phyloP scores from a whole-genome alignment of 768 basidiomycete genomes.

The Psilocybe sp. region DNA sequence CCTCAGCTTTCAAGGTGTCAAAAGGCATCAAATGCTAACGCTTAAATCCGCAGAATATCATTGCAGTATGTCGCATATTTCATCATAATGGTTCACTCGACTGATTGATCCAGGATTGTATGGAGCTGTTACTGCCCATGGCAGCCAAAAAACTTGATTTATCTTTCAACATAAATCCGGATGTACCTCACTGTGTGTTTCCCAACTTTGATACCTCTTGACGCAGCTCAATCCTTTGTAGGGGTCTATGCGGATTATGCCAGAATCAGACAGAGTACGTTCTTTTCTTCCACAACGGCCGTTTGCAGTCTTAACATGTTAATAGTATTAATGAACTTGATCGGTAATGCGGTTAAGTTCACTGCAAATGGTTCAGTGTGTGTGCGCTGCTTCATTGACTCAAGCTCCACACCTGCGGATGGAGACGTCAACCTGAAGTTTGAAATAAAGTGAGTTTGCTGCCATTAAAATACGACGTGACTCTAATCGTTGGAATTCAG shows the following conservation, averaged over 20 bases:
- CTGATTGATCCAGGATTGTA: constrained; percentile 53
- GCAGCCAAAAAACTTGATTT: constrained; percentile 73
- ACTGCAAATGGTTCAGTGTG: constrained; percentile 62
- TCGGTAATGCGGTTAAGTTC: constrained; percentile 78
- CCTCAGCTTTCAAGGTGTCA: not conserved
- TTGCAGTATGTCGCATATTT: constrained; percentile 45
- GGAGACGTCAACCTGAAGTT: constrained; percentile 59
- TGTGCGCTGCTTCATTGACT: constrained; percentile 58
- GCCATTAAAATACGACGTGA: not conserved
- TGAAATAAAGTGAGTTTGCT: constrained; percentile 51
- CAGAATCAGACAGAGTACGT: constrained; percentile 65
- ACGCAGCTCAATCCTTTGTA: constrained; percentile 15
- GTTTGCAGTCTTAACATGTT: constrained; percentile 2
- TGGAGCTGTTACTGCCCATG: constrained; percentile 74
- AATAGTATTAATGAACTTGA: constrained; percentile 71
- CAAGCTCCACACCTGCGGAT: constrained; percentile 22
- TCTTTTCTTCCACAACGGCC: not conserved
- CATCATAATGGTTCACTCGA: not conserved
- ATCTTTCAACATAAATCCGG: constrained; percentile 66
- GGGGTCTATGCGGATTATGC: constrained; percentile 76
- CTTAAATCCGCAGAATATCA: constrained; percentile 46
- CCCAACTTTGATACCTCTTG: not conserved
- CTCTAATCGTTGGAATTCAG: constrained; percentile 25
- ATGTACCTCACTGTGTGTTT: constrained; percentile 60
- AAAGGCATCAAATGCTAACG: not conserved